Conservation (phyloP, 805 yeast genomes). For the Candida maesae region DNA sequence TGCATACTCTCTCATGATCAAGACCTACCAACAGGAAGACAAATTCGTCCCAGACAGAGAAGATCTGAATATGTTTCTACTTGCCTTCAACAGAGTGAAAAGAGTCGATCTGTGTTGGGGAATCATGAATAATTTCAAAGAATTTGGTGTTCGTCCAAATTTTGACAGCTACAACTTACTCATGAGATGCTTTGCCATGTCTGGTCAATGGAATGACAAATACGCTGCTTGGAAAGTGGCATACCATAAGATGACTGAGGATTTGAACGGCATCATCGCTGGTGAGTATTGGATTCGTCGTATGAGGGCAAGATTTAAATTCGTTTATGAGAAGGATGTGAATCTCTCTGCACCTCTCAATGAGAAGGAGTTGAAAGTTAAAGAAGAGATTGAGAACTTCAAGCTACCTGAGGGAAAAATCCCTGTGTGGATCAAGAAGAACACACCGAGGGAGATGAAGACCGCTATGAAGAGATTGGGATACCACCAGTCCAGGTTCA, state of each 20-base stretch:
- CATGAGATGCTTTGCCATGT: conserved; percentile 32
- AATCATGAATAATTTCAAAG: conserved; percentile 30
- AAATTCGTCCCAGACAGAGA: conserved; percentile 16
- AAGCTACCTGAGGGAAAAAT: conserved; percentile 8
- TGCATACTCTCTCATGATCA: conserved; percentile 29
- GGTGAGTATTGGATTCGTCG: conserved; percentile 27
- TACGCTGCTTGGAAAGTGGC: conserved; percentile 24
- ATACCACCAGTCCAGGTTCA: conserved; percentile 7
- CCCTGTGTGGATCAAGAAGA: conserved; percentile 7
- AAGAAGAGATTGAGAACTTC: neutral
- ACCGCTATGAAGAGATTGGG: conserved; percentile 15
- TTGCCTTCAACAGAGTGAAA: conserved; percentile 30
- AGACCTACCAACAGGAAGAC: conserved; percentile 1
- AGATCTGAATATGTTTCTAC: conserved; percentile 30
- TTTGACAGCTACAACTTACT: conserved; percentile 31
- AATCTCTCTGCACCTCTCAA: conserved; percentile 18
- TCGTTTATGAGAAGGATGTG: conserved; percentile 16
- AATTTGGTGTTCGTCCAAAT: conserved; percentile 29
- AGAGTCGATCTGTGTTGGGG: conserved; percentile 34
- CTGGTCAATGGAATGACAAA: conserved; percentile 29
- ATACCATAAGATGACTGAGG: conserved; percentile 23
- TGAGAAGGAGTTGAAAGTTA: conserved; percentile 13
- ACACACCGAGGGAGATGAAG: conserved; percentile 1
- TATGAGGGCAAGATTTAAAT: conserved; percentile 21
- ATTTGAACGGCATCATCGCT: conserved; percentile 15